These are phyloP conservation scores for Aspergillus amoenus DNA, from an alignment of 2,329 filamentous ascomycete genomes.

Conservation along the genomic window DNA sequence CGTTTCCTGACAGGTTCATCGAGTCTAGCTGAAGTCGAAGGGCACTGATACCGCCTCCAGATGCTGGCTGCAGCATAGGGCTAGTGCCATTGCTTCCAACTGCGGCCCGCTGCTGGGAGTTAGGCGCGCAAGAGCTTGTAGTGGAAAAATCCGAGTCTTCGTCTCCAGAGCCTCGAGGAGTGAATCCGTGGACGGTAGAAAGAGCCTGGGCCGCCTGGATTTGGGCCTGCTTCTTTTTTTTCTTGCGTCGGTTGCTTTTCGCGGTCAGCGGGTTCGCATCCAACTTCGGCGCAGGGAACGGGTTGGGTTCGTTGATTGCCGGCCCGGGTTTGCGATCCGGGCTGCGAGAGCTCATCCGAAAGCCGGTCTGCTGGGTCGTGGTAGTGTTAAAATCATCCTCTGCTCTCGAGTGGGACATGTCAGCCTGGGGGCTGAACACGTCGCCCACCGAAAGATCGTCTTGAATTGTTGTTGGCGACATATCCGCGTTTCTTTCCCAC, in stretches of 20 bases:
- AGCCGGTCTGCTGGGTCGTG: conserved; percentile 21
- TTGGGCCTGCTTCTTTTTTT: conserved; percentile 41
- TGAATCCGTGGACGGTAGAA: conserved; percentile 46
- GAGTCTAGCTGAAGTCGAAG: conserved; percentile 79
- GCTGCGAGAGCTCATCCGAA: conserved; percentile 29
- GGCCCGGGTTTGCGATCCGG: conserved; percentile 22
- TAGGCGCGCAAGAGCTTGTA: conserved; percentile 35
- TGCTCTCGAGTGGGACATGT: conserved; percentile 27
- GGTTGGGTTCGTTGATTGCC: conserved; percentile 22
- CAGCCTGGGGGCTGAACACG: conserved; percentile 40
- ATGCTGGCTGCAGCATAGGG: conserved; percentile 51
- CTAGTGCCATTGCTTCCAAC: conserved; percentile 38
- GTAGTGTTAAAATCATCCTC: conserved; percentile 21
- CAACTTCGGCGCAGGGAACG: conserved; percentile 30
- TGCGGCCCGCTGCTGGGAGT: conserved; percentile 28
- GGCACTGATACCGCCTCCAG: conserved; percentile 72
- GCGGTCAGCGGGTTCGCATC: conserved; percentile 26
- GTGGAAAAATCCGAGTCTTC: conserved; percentile 48
- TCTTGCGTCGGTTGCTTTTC: conserved; percentile 32
- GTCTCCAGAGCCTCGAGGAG: conserved; percentile 43
- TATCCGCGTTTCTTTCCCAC: conserved; percentile 1
- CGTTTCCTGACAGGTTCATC: conserved; percentile 65
- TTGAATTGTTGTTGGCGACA: conserved; percentile 20
- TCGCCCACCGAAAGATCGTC: conserved; percentile 41
- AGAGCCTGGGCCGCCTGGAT: conserved; percentile 31